Conservation (phyloP, 495 filamentous ascomycete species). For the Aspergillus coremiiformis region DNA sequence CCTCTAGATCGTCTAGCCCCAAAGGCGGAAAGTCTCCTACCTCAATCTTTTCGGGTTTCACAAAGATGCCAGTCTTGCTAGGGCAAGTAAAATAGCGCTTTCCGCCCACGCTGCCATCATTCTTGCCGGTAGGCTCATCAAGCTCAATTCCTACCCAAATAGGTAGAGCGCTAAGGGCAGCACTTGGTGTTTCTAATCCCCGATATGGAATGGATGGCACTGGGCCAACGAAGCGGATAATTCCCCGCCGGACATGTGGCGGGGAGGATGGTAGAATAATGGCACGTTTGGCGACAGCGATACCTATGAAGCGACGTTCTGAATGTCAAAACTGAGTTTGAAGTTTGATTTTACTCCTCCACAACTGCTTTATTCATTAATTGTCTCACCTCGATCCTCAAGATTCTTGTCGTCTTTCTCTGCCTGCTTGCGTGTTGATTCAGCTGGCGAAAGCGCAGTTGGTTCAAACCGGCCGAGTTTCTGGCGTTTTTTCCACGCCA, state of each 20-base stretch:
- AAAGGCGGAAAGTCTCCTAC: constrained; percentile 74
- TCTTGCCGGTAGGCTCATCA: constrained; percentile 84
- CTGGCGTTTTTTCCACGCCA: constrained; percentile 87
- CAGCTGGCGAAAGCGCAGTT: constrained; percentile 53
- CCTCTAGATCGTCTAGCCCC: constrained; percentile 51
- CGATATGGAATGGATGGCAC: constrained; percentile 70
- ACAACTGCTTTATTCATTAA: not conserved
- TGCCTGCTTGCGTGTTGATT: constrained; percentile 60
- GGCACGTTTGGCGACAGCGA: constrained; percentile 28
- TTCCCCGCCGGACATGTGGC: constrained; percentile 68
- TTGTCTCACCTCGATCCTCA: constrained; percentile 44
- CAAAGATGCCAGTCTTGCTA: constrained; percentile 73
- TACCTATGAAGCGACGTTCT: constrained; percentile 15
- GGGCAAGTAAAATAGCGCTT: constrained; percentile 67
- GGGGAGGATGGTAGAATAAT: constrained; percentile 40
- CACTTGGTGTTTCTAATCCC: constrained; percentile 23
- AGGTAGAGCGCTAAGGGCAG: constrained; percentile 38
- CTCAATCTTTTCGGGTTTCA: constrained; percentile 83
- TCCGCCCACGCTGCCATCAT: constrained; percentile 77
- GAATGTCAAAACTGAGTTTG: not conserved
- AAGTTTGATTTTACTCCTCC: not conserved
- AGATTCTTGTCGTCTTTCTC: constrained; percentile 59
- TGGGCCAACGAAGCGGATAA: constrained; percentile 72
- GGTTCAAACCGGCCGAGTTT: constrained; percentile 95
- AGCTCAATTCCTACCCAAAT: constrained; percentile 81